Evolutionary conservation across 2,329 filamentous ascomycete species (phyloP).

Genomic region (Westerdykella sp.): DNA sequence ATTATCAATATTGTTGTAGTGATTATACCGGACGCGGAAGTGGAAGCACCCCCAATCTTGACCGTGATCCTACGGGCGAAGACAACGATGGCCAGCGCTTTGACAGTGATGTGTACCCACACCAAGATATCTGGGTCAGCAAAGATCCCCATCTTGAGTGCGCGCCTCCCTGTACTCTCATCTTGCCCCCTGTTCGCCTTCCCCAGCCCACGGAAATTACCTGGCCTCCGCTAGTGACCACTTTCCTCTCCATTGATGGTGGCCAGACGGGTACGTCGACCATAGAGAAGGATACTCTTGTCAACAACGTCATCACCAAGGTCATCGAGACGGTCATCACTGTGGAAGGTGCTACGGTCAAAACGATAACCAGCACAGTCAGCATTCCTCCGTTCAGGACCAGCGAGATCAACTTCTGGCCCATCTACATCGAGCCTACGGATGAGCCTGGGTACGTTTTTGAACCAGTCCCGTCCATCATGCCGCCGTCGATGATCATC

Average conservation of each 20-base stretch:
- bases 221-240: conserved; percentile 3
- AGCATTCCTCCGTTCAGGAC: conserved; percentile 5
- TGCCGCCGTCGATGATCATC: not conserved
- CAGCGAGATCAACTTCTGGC: conserved; percentile 5
- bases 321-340: not conserved
- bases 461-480: conserved; percentile 1
- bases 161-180: conserved; percentile 6
- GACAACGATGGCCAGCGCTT: not conserved
- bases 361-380: conserved; percentile 1
- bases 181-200: conserved; percentile 4
- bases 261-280: not conserved
- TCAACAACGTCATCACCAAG: not conserved
- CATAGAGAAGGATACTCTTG: not conserved
- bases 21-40: not conserved
- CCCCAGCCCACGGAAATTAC: conserved; percentile 3
- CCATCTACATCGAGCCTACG: conserved; percentile 1
- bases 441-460: conserved; percentile 1
- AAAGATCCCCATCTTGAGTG: not conserved
- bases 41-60: not conserved
- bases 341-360: not conserved
- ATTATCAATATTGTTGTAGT: no score
- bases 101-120: conserved; percentile 3
- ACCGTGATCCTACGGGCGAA: not conserved
- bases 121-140: conserved; percentile 1
- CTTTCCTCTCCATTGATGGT: not conserved